Percentiles rank a stretch among this genome's conserved stretches.
These are phyloP conservation scores for Yamadazyma takamatsuzukensis DNA, from an alignment of 805 yeast genomes.

Conservation along the genomic window DNA sequence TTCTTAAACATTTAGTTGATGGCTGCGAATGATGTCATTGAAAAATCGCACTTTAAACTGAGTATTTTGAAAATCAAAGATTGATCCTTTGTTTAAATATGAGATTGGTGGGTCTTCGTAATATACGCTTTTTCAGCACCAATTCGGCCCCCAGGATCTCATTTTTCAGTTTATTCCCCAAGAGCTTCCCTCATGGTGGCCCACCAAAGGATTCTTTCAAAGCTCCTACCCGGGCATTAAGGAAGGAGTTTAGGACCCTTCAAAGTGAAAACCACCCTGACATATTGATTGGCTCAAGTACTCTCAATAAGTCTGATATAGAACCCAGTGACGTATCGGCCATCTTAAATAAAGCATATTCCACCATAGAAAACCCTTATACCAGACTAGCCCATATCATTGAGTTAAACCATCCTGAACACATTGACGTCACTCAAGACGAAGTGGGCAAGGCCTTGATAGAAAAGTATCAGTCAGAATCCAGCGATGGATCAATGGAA, in stretches of 20 bases:
- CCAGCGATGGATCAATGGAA: conserved; percentile 28
- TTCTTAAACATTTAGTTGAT: conserved; percentile 22
- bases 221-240: conserved; percentile 51
- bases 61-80: no score
- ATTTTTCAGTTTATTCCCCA: conserved; percentile 69
- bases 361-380: conserved; percentile 67
- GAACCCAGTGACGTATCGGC: conserved; percentile 41
- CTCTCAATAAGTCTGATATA: conserved; percentile 10
- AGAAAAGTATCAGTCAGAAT: conserved; percentile 33
- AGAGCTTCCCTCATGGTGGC: conserved; percentile 62
- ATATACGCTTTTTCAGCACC: no score
- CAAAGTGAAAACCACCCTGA: conserved; percentile 88
- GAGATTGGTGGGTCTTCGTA: no score
- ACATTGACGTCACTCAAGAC: conserved; percentile 57
- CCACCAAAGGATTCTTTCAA: conserved; percentile 61
- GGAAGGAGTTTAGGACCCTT: conserved; percentile 70
- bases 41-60: neutral
- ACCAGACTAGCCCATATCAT: conserved; percentile 45
- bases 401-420: conserved; percentile 32
- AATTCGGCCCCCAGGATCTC: conserved; percentile 13
- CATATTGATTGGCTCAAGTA: conserved; percentile 30
- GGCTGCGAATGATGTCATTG: no score
- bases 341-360: conserved; percentile 71
- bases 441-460: conserved; percentile 42
- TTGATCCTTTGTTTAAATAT: no score